Evolutionary conservation across 192 early-diverging fungal genomes (phyloP).

Genomic region (Mortierella hygrophila): DNA sequence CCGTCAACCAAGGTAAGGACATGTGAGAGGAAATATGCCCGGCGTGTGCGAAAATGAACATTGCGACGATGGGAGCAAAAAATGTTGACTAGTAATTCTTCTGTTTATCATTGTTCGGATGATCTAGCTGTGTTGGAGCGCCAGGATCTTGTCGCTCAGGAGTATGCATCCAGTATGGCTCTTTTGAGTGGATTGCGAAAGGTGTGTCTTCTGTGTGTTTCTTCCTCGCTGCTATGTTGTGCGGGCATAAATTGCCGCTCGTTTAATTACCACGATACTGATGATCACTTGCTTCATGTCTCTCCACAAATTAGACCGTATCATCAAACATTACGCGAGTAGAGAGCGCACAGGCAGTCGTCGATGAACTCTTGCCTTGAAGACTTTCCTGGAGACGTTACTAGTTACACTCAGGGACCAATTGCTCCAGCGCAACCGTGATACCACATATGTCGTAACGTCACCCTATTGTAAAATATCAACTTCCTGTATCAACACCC

Average conservation of each 20-base stretch:
- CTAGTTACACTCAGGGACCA: background rate
- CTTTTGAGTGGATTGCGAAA: conserved; percentile 37
- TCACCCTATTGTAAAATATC: conserved; percentile 1
- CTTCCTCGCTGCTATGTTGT: background rate
- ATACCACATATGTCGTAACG: background rate
- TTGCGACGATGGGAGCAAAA: background rate
- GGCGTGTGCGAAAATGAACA: background rate
- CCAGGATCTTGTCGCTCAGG: conserved; percentile 37
- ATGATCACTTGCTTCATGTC: background rate
- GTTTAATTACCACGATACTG: background rate
- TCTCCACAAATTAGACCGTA: conserved; percentile 25
- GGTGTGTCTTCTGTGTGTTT: conserved; percentile 7
- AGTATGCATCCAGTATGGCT: conserved; percentile 34
- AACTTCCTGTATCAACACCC: conserved; percentile 5
- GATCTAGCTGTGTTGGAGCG: conserved; percentile 15
- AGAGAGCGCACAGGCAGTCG: conserved; percentile 51
- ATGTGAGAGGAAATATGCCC: background rate
- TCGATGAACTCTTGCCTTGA: conserved; percentile 52
- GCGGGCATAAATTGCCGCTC: background rate
- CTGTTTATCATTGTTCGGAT: background rate
- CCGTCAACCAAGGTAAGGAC: background rate
- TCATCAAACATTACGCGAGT: conserved; percentile 51
- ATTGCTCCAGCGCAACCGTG: background rate
- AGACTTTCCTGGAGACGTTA: background rate
- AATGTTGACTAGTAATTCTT: background rate